A percentile compares a stretch with the other conserved stretches of the same genome.
Evolutionary conservation across 495 filamentous ascomycete species (phyloP).

Genomic region (Aspergillus hancockii): DNA sequence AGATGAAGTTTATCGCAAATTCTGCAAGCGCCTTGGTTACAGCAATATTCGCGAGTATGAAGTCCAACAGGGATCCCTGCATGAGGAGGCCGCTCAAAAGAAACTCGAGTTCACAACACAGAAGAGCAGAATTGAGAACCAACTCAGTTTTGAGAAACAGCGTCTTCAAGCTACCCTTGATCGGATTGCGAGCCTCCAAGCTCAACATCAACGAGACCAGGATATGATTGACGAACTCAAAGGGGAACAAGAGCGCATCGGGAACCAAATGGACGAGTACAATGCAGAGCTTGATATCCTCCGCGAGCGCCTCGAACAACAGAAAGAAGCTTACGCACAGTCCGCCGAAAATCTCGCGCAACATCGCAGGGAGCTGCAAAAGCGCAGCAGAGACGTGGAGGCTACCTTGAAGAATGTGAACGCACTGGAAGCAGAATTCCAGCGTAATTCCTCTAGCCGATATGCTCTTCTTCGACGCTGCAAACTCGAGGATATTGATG

Average conservation of each 20-base stretch:
- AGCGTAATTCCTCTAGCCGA: constrained; percentile 77
- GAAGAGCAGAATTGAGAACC: constrained; percentile 76
- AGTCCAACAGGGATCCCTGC: constrained; percentile 83
- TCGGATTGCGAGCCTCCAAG: constrained; percentile 67
- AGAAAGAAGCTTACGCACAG: constrained; percentile 64
- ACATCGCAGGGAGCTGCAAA: constrained; percentile 81
- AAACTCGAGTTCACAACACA: constrained; percentile 83
- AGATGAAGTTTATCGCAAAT: constrained; percentile 83
- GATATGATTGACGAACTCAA: constrained; percentile 67
- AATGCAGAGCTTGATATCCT: constrained; percentile 77
- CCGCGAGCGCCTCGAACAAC: constrained; percentile 65
- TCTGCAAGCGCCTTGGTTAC: constrained; percentile 86
- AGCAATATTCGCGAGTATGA: constrained; percentile 90
- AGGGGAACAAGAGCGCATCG: constrained; percentile 69
- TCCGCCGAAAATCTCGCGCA: constrained; percentile 76
- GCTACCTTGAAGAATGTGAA: constrained; percentile 73
- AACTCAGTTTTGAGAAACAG: constrained; percentile 74
- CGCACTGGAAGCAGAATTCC: constrained; percentile 76
- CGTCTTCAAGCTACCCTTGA: constrained; percentile 66
- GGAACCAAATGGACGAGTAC: constrained; percentile 69
- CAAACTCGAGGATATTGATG: constrained; percentile 87
- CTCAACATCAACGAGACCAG: constrained; percentile 63
- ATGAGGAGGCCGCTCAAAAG: constrained; percentile 85
- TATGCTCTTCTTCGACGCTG: constrained; percentile 84
- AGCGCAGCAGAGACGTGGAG: constrained; percentile 80